Percentiles rank a stretch among this genome's conserved stretches.
phyloP scores from a whole-genome alignment of 2,329 filamentous ascomycete species.

The Eutypa lata region DNA sequence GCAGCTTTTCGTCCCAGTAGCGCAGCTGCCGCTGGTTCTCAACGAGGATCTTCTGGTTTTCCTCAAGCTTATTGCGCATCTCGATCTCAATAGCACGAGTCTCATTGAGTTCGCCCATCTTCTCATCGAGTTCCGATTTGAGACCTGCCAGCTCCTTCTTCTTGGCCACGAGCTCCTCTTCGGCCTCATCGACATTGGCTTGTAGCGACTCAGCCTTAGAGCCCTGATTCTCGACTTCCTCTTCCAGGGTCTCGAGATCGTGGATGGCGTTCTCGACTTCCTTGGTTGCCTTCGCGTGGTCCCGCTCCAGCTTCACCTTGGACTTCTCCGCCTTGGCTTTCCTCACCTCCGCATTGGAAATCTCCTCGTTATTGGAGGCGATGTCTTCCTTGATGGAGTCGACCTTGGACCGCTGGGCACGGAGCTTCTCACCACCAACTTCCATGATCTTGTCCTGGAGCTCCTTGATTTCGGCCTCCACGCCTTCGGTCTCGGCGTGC shows the following conservation, averaged over 20 bases:
- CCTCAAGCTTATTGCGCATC: constrained; percentile 97
- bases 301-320: constrained; percentile 80
- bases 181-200: constrained; percentile 74
- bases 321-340: constrained; percentile 95
- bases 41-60: constrained; percentile 82
- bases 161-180: constrained; percentile 72
- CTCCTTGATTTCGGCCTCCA: constrained; percentile 88
- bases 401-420: constrained; percentile 85
- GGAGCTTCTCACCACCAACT: constrained; percentile 88
- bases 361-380: constrained; percentile 72
- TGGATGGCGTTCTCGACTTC: constrained; percentile 70
- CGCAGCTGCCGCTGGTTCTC: constrained; percentile 82
- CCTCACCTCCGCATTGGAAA: constrained; percentile 81
- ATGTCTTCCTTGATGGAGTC: constrained; percentile 87
- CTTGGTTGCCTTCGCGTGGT: constrained; percentile 71
- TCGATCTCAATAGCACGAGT: constrained; percentile 90
- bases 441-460: constrained; percentile 98
- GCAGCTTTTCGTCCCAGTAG: constrained; percentile 88
- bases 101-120: constrained; percentile 80
- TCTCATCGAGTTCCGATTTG: constrained; percentile 84
- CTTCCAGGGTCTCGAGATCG: constrained; percentile 76
- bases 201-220: constrained; percentile 71
- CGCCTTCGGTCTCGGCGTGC: constrained; percentile 78
- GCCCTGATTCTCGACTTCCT: constrained; percentile 74
- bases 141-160: constrained; percentile 76